Evolutionary conservation across 1,284 basidiomycete genomes (phyloP).

Genomic region (Microbotryum intermedium): DNA sequence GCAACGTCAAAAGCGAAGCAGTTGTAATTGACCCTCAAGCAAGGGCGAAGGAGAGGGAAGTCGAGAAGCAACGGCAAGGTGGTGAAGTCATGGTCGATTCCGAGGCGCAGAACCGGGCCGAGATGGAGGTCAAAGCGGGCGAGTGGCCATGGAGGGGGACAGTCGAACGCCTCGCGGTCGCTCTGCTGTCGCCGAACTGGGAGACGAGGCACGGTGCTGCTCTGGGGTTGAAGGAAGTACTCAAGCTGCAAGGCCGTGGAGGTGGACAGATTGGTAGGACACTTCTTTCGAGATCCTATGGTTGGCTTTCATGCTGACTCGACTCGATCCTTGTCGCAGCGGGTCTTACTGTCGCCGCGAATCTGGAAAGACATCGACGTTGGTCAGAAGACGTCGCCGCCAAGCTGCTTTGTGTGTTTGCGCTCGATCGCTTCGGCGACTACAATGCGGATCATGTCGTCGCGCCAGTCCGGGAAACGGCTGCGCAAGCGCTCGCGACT

Average conservation of each 20-base stretch:
- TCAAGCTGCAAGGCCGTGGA: constrained; percentile 73
- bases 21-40: constrained; percentile 32
- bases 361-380: constrained; percentile 59
- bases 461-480: constrained; percentile 92
- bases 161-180: constrained; percentile 69
- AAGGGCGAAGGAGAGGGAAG: constrained; percentile 21
- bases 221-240: constrained; percentile 77
- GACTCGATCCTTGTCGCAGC: not conserved
- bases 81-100: constrained; percentile 21
- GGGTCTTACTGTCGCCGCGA: constrained; percentile 47
- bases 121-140: constrained; percentile 42
- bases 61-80: constrained; percentile 6
- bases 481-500: constrained; percentile 86
- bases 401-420: constrained; percentile 79
- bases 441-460: constrained; percentile 95
- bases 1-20: constrained; percentile 6
- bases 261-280: constrained; percentile 66
- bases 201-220: constrained; percentile 91
- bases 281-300: not conserved
- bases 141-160: constrained; percentile 85
- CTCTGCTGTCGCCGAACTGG: constrained; percentile 79
- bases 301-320: not conserved
- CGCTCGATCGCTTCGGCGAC: constrained; percentile 95
- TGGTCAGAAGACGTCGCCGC: constrained; percentile 87
- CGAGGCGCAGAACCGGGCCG: constrained; percentile 33